A percentile compares a stretch with the other conserved stretches of the same genome.
phyloP scores from a whole-genome alignment of 106 monocot species.

The Allium cepa region DNA sequence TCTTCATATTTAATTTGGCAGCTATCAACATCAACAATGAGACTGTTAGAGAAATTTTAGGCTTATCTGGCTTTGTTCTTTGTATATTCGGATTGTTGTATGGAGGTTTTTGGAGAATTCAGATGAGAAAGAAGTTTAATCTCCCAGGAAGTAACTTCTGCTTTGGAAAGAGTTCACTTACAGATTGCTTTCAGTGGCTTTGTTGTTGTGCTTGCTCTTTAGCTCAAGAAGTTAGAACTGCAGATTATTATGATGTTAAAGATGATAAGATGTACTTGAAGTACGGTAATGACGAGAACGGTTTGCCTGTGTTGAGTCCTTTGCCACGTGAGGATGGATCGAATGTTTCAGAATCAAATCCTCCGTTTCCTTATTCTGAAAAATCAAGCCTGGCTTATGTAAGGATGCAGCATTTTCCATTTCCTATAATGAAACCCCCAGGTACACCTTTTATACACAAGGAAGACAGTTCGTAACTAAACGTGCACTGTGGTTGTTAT shows the following conservation, averaged over 20 bases:
- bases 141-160: conserved; percentile 10
- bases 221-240: conserved; percentile 14
- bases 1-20: conserved; percentile 20
- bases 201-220: conserved; percentile 16
- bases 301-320: conserved; percentile 1
- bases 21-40: conserved; percentile 14
- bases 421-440: conserved; percentile 9
- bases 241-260: conserved; percentile 12
- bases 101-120: conserved; percentile 20
- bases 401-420: not conserved
- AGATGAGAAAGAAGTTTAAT: conserved; percentile 25
- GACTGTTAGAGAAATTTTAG: conserved; percentile 5
- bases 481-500: too few relatives aligned
- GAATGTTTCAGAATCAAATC: not conserved
- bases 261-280: conserved; percentile 13
- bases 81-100: conserved; percentile 17
- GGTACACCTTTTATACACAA: not conserved
- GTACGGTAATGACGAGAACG: not conserved
- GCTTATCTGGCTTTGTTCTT: conserved; percentile 9
- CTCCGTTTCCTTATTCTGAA: not conserved
- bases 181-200: conserved; percentile 21
- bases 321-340: conserved; percentile 13
- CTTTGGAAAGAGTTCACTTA: conserved; percentile 5
- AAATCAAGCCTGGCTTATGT: not conserved
- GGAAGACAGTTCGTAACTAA: not conserved